Percentiles rank a stretch among this genome's conserved stretches.
Conservation (phyloP, 73 alveolate species). For the Stentor roeselii region DNA sequence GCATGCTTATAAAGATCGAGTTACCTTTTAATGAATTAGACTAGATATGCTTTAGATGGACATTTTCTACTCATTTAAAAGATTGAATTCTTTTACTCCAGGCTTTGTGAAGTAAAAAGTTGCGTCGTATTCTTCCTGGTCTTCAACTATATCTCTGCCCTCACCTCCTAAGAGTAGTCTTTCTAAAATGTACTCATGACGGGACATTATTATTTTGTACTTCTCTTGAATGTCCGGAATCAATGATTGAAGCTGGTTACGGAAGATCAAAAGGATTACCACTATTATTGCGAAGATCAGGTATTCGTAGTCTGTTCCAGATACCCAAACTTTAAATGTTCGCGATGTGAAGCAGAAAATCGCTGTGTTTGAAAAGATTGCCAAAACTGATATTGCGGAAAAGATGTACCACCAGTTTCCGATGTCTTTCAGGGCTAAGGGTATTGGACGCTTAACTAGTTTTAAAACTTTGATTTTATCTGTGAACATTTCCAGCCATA, state of each 20-base stretch:
- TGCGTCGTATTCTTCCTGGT: too few species aligned
- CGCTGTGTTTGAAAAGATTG: slow-evolving; percentile 48
- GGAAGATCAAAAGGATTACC: not conserved
- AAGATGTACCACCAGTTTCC: slow-evolving; percentile 47
- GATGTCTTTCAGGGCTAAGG: slow-evolving; percentile 44
- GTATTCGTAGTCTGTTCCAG: not conserved
- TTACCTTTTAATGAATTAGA: slow-evolving; percentile 50
- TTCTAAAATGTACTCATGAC: not conserved
- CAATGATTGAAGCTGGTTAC: not conserved
- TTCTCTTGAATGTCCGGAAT: slow-evolving; percentile 3
- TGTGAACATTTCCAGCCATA: slow-evolving; percentile 30
- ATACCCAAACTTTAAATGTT: not conserved
- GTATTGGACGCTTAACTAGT: slow-evolving; percentile 46
- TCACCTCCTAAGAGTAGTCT: slow-evolving; percentile 6
- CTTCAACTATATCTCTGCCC: too few species aligned
- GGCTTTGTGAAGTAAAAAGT: too few species aligned
- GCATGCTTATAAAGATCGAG: slow-evolving; percentile 56
- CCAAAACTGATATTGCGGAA: slow-evolving; percentile 30
- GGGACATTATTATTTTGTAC: not conserved
- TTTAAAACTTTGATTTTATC: slow-evolving; percentile 35
- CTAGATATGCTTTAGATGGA: too few species aligned
- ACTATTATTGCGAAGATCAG: not conserved
- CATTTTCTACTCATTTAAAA: too few species aligned
- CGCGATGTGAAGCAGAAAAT: not conserved
- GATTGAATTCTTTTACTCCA: too few species aligned